Evolutionary conservation across 139 green algal genomes (phyloP).

Genomic region (Chlorella sp.): DNA sequence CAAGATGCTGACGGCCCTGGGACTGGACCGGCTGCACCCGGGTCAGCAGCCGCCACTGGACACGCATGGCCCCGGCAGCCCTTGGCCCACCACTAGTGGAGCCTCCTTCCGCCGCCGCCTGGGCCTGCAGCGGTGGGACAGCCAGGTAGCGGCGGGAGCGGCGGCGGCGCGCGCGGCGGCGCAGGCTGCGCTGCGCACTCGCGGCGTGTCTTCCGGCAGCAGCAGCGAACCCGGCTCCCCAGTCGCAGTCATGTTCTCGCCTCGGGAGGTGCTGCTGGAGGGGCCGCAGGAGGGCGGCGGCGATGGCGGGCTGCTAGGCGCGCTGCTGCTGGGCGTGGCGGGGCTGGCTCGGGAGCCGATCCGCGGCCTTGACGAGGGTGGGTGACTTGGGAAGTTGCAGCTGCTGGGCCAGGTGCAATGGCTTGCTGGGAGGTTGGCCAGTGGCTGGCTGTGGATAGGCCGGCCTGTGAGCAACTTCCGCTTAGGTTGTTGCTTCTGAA

Average conservation of each 20-base stretch:
- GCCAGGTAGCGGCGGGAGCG: background rate
- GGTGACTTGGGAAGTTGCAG: background rate
- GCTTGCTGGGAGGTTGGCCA: no score
- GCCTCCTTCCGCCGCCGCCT: constrained; percentile 16
- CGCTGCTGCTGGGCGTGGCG: constrained; percentile 41
- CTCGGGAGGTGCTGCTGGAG: background rate
- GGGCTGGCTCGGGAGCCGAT: constrained; percentile 47
- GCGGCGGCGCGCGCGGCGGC: background rate
- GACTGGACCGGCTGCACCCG: constrained; percentile 46
- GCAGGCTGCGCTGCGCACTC: no score
- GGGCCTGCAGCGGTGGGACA: constrained; percentile 27
- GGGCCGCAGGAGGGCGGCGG: constrained; percentile 10
- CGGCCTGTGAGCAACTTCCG: no score
- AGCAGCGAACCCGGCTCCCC: background rate
- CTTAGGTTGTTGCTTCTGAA: no score
- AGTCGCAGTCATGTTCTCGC: constrained; percentile 5
- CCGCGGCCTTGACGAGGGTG: constrained; percentile 38
- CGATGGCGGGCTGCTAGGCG: constrained; percentile 39
- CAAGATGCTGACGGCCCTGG: constrained; percentile 47
- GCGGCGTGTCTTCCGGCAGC: background rate
- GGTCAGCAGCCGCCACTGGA: background rate
- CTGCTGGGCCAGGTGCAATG: no score
- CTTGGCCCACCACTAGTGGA: background rate
- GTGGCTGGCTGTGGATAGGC: no score
- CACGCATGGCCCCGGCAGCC: background rate